Conservation (phyloP, 257 asterid species). For the Datura wrightii region DNA sequence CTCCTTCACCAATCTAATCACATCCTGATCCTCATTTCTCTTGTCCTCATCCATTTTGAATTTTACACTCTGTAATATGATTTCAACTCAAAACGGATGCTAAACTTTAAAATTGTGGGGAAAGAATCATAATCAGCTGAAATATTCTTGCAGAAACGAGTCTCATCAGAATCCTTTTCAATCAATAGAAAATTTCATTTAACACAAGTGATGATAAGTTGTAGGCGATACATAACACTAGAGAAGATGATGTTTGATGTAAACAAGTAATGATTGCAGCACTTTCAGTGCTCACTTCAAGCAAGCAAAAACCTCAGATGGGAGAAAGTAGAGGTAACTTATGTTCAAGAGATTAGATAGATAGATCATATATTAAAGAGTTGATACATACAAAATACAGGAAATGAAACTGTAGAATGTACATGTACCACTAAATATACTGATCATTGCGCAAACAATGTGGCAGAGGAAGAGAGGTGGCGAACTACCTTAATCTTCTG, state of each 20-base stretch:
- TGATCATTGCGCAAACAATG: not conserved
- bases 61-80: conserved; percentile 51
- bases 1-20: conserved; percentile 47
- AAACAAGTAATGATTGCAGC: not conserved
- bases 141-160: conserved; percentile 11
- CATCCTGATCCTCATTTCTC: conserved; percentile 53
- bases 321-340: not conserved
- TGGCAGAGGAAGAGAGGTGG: conserved; percentile 2
- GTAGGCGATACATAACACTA: not conserved
- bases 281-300: not conserved
- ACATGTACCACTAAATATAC: not conserved
- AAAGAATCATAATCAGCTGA: conserved; percentile 15
- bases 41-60: conserved; percentile 35
- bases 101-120: not conserved
- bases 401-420: not conserved
- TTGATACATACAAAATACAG: not conserved
- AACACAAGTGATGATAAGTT: not conserved
- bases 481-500: conserved; percentile 66
- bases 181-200: not conserved
- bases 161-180: conserved; percentile 18
- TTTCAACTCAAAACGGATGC: not conserved
- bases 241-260: not conserved
- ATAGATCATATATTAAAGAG: conserved; percentile 8
- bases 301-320: not conserved
- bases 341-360: not conserved